Evolutionary conservation across 2,329 filamentous ascomycete genomes (phyloP).

Genomic region (Aspergillus sp.): DNA sequence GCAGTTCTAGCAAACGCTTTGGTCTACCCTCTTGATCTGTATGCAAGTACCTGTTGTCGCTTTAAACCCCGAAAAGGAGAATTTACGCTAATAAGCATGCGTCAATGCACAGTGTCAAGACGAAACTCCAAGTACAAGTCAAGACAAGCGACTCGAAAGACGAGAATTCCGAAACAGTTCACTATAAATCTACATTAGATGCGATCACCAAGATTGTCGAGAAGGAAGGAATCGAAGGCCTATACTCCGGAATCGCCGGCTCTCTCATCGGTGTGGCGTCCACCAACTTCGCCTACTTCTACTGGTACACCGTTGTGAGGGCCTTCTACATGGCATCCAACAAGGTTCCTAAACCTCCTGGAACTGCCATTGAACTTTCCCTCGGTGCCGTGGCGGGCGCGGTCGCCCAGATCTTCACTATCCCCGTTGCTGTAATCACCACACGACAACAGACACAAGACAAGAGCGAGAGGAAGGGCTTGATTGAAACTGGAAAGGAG

Average conservation of each 20-base stretch:
- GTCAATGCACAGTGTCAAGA: conserved; percentile 74
- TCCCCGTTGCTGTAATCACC: conserved; percentile 92
- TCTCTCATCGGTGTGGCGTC: conserved; percentile 89
- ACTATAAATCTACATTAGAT: conserved; percentile 86
- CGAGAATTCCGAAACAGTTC: conserved; percentile 55
- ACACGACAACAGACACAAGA: conserved; percentile 93
- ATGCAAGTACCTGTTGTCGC: conserved; percentile 42
- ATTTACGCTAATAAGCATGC: conserved; percentile 18
- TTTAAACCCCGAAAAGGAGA: background rate
- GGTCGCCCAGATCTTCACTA: conserved; percentile 91
- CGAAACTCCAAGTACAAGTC: conserved; percentile 90
- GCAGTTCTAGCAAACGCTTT: conserved; percentile 92
- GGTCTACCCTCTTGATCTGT: conserved; percentile 97
- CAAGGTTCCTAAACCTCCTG: conserved; percentile 64
- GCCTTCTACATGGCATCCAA: conserved; percentile 69
- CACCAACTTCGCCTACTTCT: conserved; percentile 99
- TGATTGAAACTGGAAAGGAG: conserved; percentile 84
- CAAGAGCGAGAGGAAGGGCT: conserved; percentile 79
- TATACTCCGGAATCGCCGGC: conserved; percentile 87
- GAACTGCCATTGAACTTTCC: conserved; percentile 78
- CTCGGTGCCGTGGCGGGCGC: conserved; percentile 87
- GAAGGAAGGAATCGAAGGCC: conserved; percentile 75
- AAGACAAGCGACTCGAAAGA: conserved; percentile 59
- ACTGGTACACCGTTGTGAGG: conserved; percentile 93
- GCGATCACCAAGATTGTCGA: conserved; percentile 81